phyloP scores from a whole-genome alignment of 306 rosid species.

The Pterocarpus santalinus region DNA sequence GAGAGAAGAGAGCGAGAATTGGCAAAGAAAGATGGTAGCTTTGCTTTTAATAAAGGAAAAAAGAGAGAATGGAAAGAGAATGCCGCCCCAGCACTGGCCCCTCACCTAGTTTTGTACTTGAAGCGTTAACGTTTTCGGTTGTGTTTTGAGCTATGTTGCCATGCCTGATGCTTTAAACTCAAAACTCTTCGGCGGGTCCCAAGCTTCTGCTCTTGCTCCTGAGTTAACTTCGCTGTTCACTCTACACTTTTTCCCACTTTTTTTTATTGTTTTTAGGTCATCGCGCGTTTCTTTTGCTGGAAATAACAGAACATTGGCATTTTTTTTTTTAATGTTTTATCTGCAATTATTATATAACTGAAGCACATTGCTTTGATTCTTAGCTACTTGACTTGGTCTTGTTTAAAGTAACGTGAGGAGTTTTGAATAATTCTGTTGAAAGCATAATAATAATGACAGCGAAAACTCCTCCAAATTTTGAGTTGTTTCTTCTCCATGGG shows the following conservation, averaged over 20 bases:
- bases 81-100: constrained; percentile 44
- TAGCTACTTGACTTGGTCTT: constrained; percentile 26
- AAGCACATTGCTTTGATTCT: constrained; percentile 12
- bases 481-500: constrained; percentile 5
- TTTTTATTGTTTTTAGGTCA: constrained; percentile 3
- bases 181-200: constrained; percentile 67
- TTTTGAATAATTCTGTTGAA: constrained; percentile 32
- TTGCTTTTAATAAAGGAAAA: constrained; percentile 61
- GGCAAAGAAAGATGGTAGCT: constrained; percentile 27
- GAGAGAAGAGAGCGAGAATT: too few relatives aligned
- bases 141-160: constrained; percentile 19
- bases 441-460: constrained; percentile 21
- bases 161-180: constrained; percentile 57
- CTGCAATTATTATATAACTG: constrained; percentile 12
- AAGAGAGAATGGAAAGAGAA: constrained; percentile 31
- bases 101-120: background rate
- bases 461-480: constrained; percentile 8
- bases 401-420: constrained; percentile 16
- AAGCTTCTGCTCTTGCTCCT: background rate
- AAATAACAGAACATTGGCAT: background rate
- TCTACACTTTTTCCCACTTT: background rate
- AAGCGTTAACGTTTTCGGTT: constrained; percentile 42
- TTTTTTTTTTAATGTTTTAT: background rate
- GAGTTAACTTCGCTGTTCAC: background rate
- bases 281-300: background rate